Percentiles rank a stretch among this genome's conserved stretches.
Conservation (phyloP, 1,139 yeast genomes). For the Hanseniaspora sp. region DNA sequence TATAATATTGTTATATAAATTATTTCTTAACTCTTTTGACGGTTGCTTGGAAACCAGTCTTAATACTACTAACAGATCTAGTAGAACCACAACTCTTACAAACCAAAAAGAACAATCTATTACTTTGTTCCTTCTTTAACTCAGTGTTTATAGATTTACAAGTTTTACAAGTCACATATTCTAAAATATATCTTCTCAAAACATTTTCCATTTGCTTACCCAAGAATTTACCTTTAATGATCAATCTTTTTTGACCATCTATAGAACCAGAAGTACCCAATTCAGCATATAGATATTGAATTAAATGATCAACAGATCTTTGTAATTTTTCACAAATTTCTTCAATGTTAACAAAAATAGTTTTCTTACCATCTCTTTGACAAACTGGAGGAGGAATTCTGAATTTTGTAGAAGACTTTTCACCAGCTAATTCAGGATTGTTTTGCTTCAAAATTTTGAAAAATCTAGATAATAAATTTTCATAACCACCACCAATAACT, state of each 20-base stretch:
- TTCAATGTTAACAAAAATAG: conserved; percentile 90
- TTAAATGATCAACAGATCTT: conserved; percentile 93
- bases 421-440: conserved; percentile 97
- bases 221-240: conserved; percentile 95
- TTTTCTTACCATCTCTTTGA: conserved; percentile 96
- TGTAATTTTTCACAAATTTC: conserved; percentile 89
- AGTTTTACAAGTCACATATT: conserved; percentile 96
- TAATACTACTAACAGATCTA: conserved; percentile 91
- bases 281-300: conserved; percentile 94
- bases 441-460: conserved; percentile 76
- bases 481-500: conserved; percentile 62
- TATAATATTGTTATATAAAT: not conserved
- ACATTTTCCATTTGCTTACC: conserved; percentile 96
- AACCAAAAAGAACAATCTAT: conserved; percentile 93
- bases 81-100: conserved; percentile 98
- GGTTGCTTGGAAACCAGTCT: conserved; percentile 99
- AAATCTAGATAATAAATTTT: conserved; percentile 68
- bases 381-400: conserved; percentile 97
- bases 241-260: conserved; percentile 93
- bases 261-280: conserved; percentile 99
- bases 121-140: conserved; percentile 85
- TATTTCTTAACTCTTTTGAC: conserved; percentile 62
- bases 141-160: conserved; percentile 97
- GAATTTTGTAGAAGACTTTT: conserved; percentile 81
- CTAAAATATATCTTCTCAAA: conserved; percentile 88